Base-by-base conservation (phyloP, 495 filamentous ascomycete species). In the Terfezia claveryi region DNA sequence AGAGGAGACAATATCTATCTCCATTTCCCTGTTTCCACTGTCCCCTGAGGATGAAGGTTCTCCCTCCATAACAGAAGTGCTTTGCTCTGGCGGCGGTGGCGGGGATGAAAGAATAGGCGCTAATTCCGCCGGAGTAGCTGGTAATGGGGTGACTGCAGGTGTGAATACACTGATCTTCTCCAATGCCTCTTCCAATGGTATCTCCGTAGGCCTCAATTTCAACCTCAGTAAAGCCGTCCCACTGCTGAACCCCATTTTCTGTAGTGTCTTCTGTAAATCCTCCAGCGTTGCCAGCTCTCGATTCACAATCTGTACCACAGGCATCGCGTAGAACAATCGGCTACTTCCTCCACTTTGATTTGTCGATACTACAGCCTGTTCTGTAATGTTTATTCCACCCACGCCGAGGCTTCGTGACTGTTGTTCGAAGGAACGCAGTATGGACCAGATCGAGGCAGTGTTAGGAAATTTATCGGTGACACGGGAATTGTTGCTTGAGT, bases 341-440 rank as follows among this genome's bases (percentile, higher is more conserved):
- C 88, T 91, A 4, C 67, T 59, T 36, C 73, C 80, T 38, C 64
- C 69, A 20, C 55, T 71, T 14, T 46, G 1, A 46, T 46, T 20
- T 8, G 73, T 72, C 56, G 75, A 69, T 9, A 86, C 79, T 27
- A 80, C 73, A 16, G 80, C 86, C 57, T 85, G 72, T 27, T 77
- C 86, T 0, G 91, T 98, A 59, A 95, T 76, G 61, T 93, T 92
- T 14, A 80, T 75, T 75, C 11, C 65, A 73, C 38, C 74, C 71
- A 52, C 67, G 71, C 46, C 74, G 74, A 38, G 74, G 6, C 12
- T 17, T 16, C 52, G 27, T 23, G 37, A 52, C n/a, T 58, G 73
- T 52, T 73, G 77, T 68, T 98, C 91, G 62, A 95, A 94, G 61
- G 84, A 83, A 52, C 89, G 82, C 50, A 96, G 66, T 23, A 95